phyloP scores from a whole-genome alignment of 2,329 filamentous ascomycete genomes.

The Metarhizium sp. region DNA sequence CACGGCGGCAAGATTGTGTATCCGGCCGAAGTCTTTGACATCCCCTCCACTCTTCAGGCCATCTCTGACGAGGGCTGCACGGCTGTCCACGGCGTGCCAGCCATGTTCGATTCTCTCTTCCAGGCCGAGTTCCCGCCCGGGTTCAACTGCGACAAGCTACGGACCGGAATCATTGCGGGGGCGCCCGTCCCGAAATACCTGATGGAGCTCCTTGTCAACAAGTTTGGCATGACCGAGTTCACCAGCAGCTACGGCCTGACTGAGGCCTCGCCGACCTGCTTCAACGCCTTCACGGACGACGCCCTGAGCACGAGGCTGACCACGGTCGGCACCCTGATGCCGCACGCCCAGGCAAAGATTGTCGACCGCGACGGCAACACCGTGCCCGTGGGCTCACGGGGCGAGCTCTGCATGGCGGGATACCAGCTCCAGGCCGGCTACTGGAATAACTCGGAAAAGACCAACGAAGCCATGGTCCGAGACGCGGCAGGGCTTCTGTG shows the following conservation, averaged over 20 bases:
- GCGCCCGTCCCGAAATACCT: slow-evolving; percentile 66
- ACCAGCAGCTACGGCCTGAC: slow-evolving; percentile 64
- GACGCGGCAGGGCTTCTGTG: slow-evolving; percentile 48
- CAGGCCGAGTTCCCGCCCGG: slow-evolving; percentile 31
- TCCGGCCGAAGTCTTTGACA: slow-evolving; percentile 65
- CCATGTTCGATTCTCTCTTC: slow-evolving; percentile 68
- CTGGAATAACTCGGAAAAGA: slow-evolving; percentile 66
- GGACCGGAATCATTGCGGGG: slow-evolving; percentile 72
- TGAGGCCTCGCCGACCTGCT: slow-evolving; percentile 70
- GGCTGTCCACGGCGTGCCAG: slow-evolving; percentile 70
- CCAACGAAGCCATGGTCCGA: slow-evolving; percentile 47
- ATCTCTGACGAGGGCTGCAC: slow-evolving; percentile 61
- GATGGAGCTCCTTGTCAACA: slow-evolving; percentile 62
- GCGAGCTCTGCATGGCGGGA: slow-evolving; percentile 69
- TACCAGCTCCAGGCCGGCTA: slow-evolving; percentile 64
- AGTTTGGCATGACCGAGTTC: slow-evolving; percentile 68
- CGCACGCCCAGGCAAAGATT: slow-evolving; percentile 69
- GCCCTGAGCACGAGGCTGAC: slow-evolving; percentile 55
- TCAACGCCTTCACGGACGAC: slow-evolving; percentile 71
- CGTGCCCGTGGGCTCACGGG: slow-evolving; percentile 57
- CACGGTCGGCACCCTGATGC: slow-evolving; percentile 68
- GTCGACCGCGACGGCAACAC: slow-evolving; percentile 57
- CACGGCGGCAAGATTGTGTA: slow-evolving; percentile 71
- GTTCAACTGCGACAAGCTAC: slow-evolving; percentile 42
- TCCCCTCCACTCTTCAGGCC: slow-evolving; percentile 54